Conservation (phyloP, 2,329 filamentous ascomycete genomes). For the Orbilia javanica region DNA sequence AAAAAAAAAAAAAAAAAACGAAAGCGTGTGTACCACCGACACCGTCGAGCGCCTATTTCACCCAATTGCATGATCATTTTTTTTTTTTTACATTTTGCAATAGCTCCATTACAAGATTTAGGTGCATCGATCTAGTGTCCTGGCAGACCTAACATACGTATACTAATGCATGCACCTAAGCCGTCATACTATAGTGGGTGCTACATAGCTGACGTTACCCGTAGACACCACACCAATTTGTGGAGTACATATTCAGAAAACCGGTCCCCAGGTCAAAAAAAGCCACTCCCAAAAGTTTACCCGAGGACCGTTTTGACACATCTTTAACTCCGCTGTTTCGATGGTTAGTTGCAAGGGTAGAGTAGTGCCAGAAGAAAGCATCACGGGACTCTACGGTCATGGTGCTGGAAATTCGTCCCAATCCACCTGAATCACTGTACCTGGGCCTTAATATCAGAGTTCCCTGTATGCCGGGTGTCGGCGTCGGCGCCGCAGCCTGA, state of each 20-base stretch:
- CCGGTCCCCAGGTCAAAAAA: too few relatives aligned
- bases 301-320: slow-evolving; percentile 40
- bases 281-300: slow-evolving; percentile 30
- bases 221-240: neutral
- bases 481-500: slow-evolving; percentile 33
- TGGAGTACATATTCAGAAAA: slow-evolving; percentile 12
- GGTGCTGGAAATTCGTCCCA: slow-evolving; percentile 37
- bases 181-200: neutral
- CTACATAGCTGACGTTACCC: neutral
- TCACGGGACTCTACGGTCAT: slow-evolving; percentile 39
- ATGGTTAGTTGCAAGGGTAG: neutral
- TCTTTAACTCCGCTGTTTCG: slow-evolving; percentile 44
- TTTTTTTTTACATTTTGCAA: neutral
- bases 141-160: neutral
- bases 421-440: slow-evolving; percentile 43
- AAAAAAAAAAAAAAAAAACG: too few relatives aligned
- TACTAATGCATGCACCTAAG: too few relatives aligned
- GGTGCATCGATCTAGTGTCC: neutral
- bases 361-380: slow-evolving; percentile 31
- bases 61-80: neutral
- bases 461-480: slow-evolving; percentile 8
- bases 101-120: neutral
- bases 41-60: neutral
- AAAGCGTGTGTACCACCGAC: neutral
- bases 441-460: slow-evolving; percentile 42